phyloP scores from a whole-genome alignment of 2,329 filamentous ascomycete species.

The Aspergillus oerlinghausenensis region DNA sequence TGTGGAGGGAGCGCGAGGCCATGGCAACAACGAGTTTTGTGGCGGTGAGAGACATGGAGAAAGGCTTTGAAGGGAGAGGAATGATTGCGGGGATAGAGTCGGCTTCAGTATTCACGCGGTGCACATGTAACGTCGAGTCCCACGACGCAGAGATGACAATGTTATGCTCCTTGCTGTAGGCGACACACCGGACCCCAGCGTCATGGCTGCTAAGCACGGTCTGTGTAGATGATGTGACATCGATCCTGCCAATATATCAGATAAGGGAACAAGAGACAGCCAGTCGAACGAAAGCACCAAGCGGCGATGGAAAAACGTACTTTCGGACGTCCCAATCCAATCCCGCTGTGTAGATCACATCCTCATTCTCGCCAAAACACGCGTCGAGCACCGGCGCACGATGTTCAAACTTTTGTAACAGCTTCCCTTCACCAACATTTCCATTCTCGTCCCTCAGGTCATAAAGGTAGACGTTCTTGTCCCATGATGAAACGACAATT shows the following conservation, averaged over 20 bases:
- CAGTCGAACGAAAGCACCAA: neutral
- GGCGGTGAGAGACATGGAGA: conserved; percentile 71
- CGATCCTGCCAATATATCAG: conserved; percentile 48
- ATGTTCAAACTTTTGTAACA: conserved; percentile 72
- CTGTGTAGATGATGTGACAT: conserved; percentile 68
- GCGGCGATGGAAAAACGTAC: conserved; percentile 41
- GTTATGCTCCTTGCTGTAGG: conserved; percentile 71
- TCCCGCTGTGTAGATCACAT: conserved; percentile 79
- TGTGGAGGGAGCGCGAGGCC: conserved; percentile 87
- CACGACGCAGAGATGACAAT: conserved; percentile 87
- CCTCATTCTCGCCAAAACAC: conserved; percentile 79
- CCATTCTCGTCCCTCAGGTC: conserved; percentile 57
- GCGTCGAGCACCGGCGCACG: conserved; percentile 83
- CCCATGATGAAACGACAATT: conserved; percentile 92
- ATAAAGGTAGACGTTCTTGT: conserved; percentile 86
- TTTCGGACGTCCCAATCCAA: conserved; percentile 81
- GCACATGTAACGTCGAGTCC: conserved; percentile 86
- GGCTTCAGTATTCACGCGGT: conserved; percentile 50
- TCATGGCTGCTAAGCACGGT: conserved; percentile 73
- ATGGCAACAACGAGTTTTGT: conserved; percentile 93
- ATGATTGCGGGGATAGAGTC: conserved; percentile 58
- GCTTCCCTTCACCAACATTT: conserved; percentile 55
- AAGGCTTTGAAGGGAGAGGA: conserved; percentile 77
- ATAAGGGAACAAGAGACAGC: neutral
- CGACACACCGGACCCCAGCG: conserved; percentile 74